Percentiles rank a stretch among this genome's conserved stretches.
phyloP scores from a whole-genome alignment of 257 asterid species.

The Ajuga chamaepitys region DNA sequence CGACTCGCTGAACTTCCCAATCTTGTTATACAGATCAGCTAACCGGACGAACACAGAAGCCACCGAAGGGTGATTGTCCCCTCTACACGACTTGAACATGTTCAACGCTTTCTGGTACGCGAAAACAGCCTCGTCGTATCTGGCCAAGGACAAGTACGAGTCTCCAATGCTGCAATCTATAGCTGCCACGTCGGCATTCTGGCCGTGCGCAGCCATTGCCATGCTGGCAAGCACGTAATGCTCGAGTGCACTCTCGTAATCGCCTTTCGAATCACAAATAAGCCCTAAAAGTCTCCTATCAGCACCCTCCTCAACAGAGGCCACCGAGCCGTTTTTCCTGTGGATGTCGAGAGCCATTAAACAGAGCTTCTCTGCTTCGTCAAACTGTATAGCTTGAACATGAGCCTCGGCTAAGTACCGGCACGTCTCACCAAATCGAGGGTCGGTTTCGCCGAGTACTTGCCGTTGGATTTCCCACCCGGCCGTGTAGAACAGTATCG shows the following conservation, averaged over 20 bases:
- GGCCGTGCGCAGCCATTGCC: slow-evolving; percentile 71
- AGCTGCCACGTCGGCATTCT: slow-evolving; percentile 61
- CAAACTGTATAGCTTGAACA: slow-evolving; percentile 81
- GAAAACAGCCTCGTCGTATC: slow-evolving; percentile 72
- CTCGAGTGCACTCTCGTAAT: slow-evolving; percentile 76
- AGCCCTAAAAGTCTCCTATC: slow-evolving; percentile 88
- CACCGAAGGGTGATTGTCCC: slow-evolving; percentile 64
- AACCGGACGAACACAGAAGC: slow-evolving; percentile 76
- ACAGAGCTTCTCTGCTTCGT: slow-evolving; percentile 79
- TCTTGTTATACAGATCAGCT: slow-evolving; percentile 77
- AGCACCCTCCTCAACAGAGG: slow-evolving; percentile 76
- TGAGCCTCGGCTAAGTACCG: slow-evolving; percentile 95
- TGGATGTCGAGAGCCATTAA: slow-evolving; percentile 69
- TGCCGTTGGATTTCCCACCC: slow-evolving; percentile 85
- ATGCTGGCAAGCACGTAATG: slow-evolving; percentile 84
- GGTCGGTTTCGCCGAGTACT: slow-evolving; percentile 71
- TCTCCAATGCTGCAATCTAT: slow-evolving; percentile 85
- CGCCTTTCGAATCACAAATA: slow-evolving; percentile 71
- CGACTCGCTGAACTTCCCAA: slow-evolving; percentile 67
- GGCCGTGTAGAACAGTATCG: slow-evolving; percentile 59
- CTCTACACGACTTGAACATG: slow-evolving; percentile 50
- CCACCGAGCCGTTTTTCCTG: slow-evolving; percentile 29
- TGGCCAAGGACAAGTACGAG: slow-evolving; percentile 56
- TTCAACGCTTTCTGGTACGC: slow-evolving; percentile 77
- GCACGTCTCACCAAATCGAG: slow-evolving; percentile 76